Conservation (phyloP, 805 yeast genomes). For the Myxozyma neglecta region DNA sequence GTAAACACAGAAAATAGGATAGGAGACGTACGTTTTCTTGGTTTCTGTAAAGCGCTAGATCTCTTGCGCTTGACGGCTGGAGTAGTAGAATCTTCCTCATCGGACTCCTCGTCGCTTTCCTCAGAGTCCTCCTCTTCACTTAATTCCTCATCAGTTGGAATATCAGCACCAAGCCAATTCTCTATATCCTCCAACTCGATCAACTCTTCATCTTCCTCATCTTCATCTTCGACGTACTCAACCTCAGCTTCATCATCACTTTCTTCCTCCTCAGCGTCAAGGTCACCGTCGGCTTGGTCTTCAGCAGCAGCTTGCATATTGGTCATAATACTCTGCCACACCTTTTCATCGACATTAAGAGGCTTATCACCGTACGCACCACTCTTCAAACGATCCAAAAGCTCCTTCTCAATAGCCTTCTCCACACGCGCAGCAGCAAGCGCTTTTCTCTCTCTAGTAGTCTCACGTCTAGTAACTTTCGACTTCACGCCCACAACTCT, state of each 20-base stretch:
- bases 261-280: conserved; percentile 50
- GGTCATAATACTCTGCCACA: conserved; percentile 93
- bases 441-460: conserved; percentile 93
- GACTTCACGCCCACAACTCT: conserved; percentile 90
- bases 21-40: conserved; percentile 26
- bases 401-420: conserved; percentile 92
- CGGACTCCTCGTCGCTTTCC: conserved; percentile 40
- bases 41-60: conserved; percentile 2
- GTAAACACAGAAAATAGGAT: background rate
- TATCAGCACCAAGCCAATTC: conserved; percentile 71
- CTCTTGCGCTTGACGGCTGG: conserved; percentile 49
- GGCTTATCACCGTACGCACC: conserved; percentile 99
- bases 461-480: conserved; percentile 92
- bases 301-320: conserved; percentile 51
- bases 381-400: conserved; percentile 88
- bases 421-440: conserved; percentile 95
- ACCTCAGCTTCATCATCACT: conserved; percentile 58
- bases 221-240: conserved; percentile 79
- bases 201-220: conserved; percentile 70
- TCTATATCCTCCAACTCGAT: conserved; percentile 83
- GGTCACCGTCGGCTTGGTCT: conserved; percentile 61
- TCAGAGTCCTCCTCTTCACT: conserved; percentile 40
- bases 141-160: conserved; percentile 37
- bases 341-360: conserved; percentile 89
- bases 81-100: conserved; percentile 41